A percentile compares a stretch with the other conserved stretches of the same genome.
Conservation (phyloP, 2,329 filamentous ascomycete genomes). For the Fusarium buxicola region DNA sequence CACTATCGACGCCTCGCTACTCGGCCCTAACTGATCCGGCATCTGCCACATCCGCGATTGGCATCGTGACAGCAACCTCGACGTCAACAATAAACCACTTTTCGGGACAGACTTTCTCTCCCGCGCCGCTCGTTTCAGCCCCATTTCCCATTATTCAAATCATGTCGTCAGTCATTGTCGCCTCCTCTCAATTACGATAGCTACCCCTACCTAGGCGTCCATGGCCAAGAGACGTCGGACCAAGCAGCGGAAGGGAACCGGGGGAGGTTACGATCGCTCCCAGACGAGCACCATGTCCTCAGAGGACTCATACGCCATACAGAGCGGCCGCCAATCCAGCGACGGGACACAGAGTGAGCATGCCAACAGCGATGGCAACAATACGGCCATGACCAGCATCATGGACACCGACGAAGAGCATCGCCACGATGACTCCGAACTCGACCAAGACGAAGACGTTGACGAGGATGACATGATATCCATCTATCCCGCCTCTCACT, state of each 20-base stretch:
- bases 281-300: constrained; percentile 49
- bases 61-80: constrained; percentile 5
- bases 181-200: constrained; percentile 37
- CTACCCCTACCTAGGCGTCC: constrained; percentile 35
- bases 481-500: constrained; percentile 56
- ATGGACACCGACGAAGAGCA: constrained; percentile 50
- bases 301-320: constrained; percentile 46
- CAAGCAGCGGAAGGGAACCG: constrained; percentile 46
- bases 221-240: constrained; percentile 52
- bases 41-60: constrained; percentile 1
- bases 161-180: constrained; percentile 39
- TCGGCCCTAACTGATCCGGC: constrained; percentile 2
- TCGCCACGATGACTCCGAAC: constrained; percentile 41
- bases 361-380: constrained; percentile 49
- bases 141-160: constrained; percentile 26
- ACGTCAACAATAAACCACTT: constrained; percentile 8
- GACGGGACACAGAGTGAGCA: constrained; percentile 50
- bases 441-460: constrained; percentile 44
- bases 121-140: constrained; percentile 34
- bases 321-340: constrained; percentile 49
- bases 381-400: constrained; percentile 55
- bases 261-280: constrained; percentile 38
- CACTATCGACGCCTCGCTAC: constrained; percentile 1
- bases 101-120: constrained; percentile 16
- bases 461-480: constrained; percentile 56